Evolutionary conservation across 2,329 filamentous ascomycete genomes (phyloP), one percentile per base, ranked within the genome.

Genomic region (Penicillium sp.): DNA sequence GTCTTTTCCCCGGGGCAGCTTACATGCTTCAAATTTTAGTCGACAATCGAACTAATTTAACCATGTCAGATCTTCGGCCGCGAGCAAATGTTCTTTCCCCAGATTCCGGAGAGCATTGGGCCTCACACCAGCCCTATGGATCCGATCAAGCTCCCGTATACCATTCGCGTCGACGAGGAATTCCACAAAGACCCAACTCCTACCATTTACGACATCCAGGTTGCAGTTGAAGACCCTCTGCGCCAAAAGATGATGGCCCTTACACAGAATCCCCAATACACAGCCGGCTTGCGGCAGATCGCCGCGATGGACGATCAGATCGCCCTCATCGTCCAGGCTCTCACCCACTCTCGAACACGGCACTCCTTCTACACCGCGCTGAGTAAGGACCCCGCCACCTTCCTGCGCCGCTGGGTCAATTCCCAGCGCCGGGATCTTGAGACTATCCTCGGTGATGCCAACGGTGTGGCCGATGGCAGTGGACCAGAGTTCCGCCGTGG

Each of bases 361-460:
- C 91, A 96, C 73, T 86, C 88, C 16, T 99, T 99, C 80, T 89
- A 95, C 75, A 87, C 85, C 6, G 86, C 87, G 5, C 82, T 98
- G 63, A 86, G 87, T 59, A 86, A 89, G 63, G 92, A 97, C 67
- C 95, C 95, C 0, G 89, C 90, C 16, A 86, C 84, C 13, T 98
- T 98, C 69, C 83, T 97, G 60, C 87, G 86, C 64, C 87, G 90
- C 70, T 99, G 95, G 95, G 82, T 96, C 54, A 92, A 88, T 69
- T 94, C 89, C 16, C 95, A 99, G 79, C 92, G 92, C 78, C 84
- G 93, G 50, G 94, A 98, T 73, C 81, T 97, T 37, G 92, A 96
- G 70, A 87, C 95, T 6, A 89, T 97, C 50, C 83, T 95, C 62
- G 94, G 92, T 58, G 93, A 97, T 76, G 87, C 88, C 1, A 71